These are phyloP conservation scores for Pelargonium citronellum DNA, from an alignment of 441 rosid species.

Conservation along the genomic window DNA sequence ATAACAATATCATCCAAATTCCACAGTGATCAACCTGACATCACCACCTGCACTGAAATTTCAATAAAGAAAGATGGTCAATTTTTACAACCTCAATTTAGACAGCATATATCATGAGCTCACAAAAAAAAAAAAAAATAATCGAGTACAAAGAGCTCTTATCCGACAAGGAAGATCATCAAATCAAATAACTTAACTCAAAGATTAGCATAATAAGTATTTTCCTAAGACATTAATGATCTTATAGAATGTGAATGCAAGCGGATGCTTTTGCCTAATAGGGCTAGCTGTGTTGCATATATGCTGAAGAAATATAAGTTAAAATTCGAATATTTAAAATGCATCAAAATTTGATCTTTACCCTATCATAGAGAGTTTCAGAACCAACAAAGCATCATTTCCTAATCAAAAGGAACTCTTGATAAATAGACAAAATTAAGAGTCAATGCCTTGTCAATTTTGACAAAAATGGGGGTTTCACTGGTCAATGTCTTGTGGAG, in stretches of 20 bases:
- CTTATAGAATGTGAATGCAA: not conserved
- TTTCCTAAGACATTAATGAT: no score
- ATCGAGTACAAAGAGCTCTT: no score
- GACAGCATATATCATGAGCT: not conserved
- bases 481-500: not conserved
- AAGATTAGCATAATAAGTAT: no score
- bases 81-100: not conserved
- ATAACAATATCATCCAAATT: not conserved
- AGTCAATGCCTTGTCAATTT: not conserved
- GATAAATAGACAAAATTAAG: not conserved
- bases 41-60: not conserved
- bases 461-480: not conserved
- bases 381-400: not conserved
- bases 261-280: not conserved
- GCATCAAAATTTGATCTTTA: not conserved
- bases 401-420: not conserved
- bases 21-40: conserved; percentile 2
- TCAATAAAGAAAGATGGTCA: not conserved
- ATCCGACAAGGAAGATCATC: no score
- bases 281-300: no score
- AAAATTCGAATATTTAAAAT: not conserved
- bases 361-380: not conserved
- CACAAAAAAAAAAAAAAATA: no score
- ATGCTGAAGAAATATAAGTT: no score
- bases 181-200: no score